Evolutionary conservation across 441 rosid species (phyloP).

Genomic region (Cnidoscolus chayamansa): DNA sequence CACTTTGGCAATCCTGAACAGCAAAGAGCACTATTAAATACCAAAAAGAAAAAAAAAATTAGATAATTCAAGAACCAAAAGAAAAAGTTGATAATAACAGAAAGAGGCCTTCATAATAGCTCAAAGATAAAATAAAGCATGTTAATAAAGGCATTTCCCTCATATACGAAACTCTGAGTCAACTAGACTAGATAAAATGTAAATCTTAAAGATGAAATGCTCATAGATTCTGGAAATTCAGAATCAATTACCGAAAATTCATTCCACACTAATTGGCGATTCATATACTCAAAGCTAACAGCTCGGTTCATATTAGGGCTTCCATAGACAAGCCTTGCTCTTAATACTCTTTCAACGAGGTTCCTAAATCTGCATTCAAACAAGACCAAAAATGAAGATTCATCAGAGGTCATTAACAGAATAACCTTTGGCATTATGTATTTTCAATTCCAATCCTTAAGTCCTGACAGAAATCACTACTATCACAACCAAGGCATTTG

Average conservation of each 20-base stretch:
- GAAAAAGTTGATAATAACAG: not conserved
- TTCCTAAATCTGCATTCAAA: conserved; percentile 69
- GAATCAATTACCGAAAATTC: conserved; percentile 76
- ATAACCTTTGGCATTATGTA: not conserved
- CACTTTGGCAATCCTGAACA: conserved; percentile 1
- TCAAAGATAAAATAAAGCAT: not conserved
- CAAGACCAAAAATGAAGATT: conserved; percentile 9
- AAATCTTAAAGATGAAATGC: conserved; percentile 8
- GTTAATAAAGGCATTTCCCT: not conserved
- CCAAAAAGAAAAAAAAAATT: not conserved
- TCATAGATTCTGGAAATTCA: conserved; percentile 5
- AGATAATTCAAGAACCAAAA: not conserved
- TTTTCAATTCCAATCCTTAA: not conserved
- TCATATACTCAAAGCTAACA: conserved; percentile 98
- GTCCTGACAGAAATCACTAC: not conserved
- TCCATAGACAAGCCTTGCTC: conserved; percentile 89
- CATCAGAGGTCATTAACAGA: not conserved
- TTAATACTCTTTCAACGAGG: conserved; percentile 80
- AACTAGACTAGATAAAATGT: not conserved
- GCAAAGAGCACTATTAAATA: not conserved
- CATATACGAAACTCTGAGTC: not conserved
- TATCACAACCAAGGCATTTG: conserved; percentile 2
- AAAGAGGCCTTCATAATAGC: not conserved
- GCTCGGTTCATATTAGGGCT: conserved; percentile 89
- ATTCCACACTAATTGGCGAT: conserved; percentile 96